phyloP scores from a whole-genome alignment of 495 filamentous ascomycete genomes.

The Aspergillus panamensis region DNA sequence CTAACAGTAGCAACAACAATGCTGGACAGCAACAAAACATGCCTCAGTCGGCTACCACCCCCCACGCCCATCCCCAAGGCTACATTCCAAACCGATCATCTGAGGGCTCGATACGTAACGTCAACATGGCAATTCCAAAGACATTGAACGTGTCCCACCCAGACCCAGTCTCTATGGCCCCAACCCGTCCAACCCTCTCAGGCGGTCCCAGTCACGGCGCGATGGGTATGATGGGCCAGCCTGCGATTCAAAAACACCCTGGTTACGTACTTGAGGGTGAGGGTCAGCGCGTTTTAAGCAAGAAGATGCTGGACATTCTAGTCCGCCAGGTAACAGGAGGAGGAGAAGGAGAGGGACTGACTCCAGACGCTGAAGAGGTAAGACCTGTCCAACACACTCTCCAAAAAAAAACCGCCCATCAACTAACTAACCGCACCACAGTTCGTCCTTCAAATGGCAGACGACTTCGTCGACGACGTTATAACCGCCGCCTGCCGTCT shows the following conservation, averaged over 20 bases:
- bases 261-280: slow-evolving; percentile 82
- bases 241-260: slow-evolving; percentile 76
- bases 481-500: slow-evolving; percentile 81
- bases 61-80: slow-evolving; percentile 52
- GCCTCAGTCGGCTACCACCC: slow-evolving; percentile 31
- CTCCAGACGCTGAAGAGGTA: slow-evolving; percentile 94
- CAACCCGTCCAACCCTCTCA: slow-evolving; percentile 71
- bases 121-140: slow-evolving; percentile 75
- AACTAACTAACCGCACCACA: slow-evolving; percentile 33
- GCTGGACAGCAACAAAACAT: slow-evolving; percentile 35
- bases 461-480: slow-evolving; percentile 91
- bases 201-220: slow-evolving; percentile 69
- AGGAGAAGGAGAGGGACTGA: slow-evolving; percentile 64
- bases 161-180: slow-evolving; percentile 64
- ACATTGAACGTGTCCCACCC: slow-evolving; percentile 66
- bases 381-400: slow-evolving; percentile 20
- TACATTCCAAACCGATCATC: slow-evolving; percentile 47
- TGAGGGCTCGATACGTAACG: slow-evolving; percentile 47
- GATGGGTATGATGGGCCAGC: slow-evolving; percentile 79
- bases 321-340: slow-evolving; percentile 89
- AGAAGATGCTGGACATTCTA: slow-evolving; percentile 94
- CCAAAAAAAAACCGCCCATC: neutral
- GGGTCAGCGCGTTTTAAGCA: slow-evolving; percentile 82
- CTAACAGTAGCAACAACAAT: slow-evolving; percentile 32
- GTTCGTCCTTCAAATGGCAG: slow-evolving; percentile 84